These are phyloP conservation scores for Beta macrorhiza DNA, from an alignment of 179 eudicot genomes.

Conservation along the genomic window DNA sequence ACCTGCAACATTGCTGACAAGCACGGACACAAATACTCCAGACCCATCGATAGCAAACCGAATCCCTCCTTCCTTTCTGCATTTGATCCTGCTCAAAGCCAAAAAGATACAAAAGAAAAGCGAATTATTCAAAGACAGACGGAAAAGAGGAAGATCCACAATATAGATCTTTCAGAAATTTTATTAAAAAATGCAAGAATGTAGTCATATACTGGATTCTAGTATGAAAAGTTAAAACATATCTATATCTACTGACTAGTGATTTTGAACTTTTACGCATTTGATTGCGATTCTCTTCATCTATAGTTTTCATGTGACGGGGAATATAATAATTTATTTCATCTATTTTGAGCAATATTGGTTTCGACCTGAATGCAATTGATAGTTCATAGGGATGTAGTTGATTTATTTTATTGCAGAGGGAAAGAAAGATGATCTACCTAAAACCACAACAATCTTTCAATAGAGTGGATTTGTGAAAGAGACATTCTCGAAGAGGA, in stretches of 20 bases:
- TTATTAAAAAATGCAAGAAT: not conserved
- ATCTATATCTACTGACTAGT: not conserved
- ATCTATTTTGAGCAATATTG: not conserved
- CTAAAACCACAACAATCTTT: not conserved
- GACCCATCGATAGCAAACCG: conserved; percentile 69
- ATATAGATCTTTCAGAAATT: not conserved
- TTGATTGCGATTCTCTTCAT: not conserved
- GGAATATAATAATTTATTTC: not conserved
- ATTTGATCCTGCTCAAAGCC: conserved; percentile 58
- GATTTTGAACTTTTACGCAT: not conserved
- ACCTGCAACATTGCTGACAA: conserved; percentile 86
- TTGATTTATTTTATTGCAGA: not conserved
- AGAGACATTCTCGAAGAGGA: not conserved
- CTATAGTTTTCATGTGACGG: not conserved
- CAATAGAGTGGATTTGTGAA: not conserved
- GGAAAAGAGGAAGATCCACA: not conserved
- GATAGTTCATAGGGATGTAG: not conserved
- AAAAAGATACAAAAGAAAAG: not conserved
- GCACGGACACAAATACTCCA: conserved; percentile 63
- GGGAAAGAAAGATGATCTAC: not conserved
- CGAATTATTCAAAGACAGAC: not conserved
- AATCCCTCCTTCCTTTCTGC: conserved; percentile 90
- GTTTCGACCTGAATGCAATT: not conserved
- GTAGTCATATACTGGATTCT: not conserved
- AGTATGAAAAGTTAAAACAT: not conserved